Conservation (phyloP, 257 asterid species). For the Rubia yunnanensis region DNA sequence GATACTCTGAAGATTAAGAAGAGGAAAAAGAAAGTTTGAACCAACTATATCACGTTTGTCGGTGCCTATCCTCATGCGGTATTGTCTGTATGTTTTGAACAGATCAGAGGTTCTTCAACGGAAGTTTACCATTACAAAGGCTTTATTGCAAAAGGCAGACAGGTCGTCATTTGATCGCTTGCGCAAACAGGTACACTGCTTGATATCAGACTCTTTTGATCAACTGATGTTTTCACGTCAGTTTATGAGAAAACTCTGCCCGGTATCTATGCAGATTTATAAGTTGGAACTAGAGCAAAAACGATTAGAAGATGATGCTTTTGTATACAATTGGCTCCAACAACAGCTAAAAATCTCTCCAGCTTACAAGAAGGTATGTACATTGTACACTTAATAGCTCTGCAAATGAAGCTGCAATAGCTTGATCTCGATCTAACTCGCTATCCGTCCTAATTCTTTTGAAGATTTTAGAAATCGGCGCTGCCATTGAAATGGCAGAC, state of each 20-base stretch:
- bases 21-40: background rate
- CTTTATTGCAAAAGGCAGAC: constrained; percentile 63
- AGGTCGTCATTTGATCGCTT: constrained; percentile 66
- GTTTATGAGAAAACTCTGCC: background rate
- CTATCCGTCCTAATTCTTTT: constrained; percentile 2
- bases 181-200: constrained; percentile 55
- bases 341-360: constrained; percentile 72
- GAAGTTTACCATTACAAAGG: constrained; percentile 59
- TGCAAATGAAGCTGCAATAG: background rate
- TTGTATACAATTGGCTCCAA: constrained; percentile 77
- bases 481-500: constrained; percentile 44
- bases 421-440: background rate
- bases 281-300: constrained; percentile 74
- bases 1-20: background rate
- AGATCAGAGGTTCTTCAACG: constrained; percentile 68
- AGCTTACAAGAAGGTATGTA: constrained; percentile 87
- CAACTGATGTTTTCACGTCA: constrained; percentile 5
- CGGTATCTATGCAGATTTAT: constrained; percentile 35
- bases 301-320: constrained; percentile 77
- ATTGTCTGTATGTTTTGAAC: constrained; percentile 12
- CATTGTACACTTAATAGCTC: background rate
- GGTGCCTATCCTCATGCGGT: background rate
- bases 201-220: background rate
- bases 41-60: background rate
- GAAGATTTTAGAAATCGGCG: constrained; percentile 69